Conservation (phyloP, 495 filamentous ascomycete genomes). For the Xylaria flabelliformis region DNA sequence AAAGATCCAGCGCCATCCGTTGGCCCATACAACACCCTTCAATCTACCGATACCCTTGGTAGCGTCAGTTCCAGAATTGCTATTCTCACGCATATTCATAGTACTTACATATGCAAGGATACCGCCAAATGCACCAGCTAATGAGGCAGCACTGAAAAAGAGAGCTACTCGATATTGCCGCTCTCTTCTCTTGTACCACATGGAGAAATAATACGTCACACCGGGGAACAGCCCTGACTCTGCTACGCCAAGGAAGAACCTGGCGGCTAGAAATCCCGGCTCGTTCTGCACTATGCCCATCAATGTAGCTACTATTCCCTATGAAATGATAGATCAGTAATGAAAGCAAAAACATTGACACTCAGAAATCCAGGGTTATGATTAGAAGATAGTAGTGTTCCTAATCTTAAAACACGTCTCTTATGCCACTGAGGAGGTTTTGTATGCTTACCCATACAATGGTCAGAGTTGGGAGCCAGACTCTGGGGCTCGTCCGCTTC, state of each 20-base stretch:
- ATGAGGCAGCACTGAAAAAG: slow-evolving; percentile 75
- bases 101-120: slow-evolving; percentile 66
- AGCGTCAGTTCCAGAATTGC: background rate
- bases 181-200: slow-evolving; percentile 82
- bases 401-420: background rate
- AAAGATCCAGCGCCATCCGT: slow-evolving; percentile 86
- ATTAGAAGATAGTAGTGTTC: background rate
- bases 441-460: slow-evolving; percentile 39
- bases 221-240: slow-evolving; percentile 72
- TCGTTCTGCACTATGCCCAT: slow-evolving; percentile 72
- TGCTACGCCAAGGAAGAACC: slow-evolving; percentile 65
- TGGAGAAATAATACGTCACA: slow-evolving; percentile 82
- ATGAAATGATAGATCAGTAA: slow-evolving; percentile 31
- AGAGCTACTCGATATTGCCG: slow-evolving; percentile 73
- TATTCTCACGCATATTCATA: background rate
- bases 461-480: slow-evolving; percentile 59
- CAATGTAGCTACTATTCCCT: slow-evolving; percentile 74
- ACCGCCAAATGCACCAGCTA: slow-evolving; percentile 83
- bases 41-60: slow-evolving; percentile 62
- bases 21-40: slow-evolving; percentile 66
- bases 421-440: background rate
- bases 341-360: background rate
- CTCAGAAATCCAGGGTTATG: background rate
- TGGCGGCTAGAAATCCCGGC: slow-evolving; percentile 65
- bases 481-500: slow-evolving; percentile 70